Conservation (phyloP, 2,329 filamentous ascomycete species). For the Fusarium sp. region DNA sequence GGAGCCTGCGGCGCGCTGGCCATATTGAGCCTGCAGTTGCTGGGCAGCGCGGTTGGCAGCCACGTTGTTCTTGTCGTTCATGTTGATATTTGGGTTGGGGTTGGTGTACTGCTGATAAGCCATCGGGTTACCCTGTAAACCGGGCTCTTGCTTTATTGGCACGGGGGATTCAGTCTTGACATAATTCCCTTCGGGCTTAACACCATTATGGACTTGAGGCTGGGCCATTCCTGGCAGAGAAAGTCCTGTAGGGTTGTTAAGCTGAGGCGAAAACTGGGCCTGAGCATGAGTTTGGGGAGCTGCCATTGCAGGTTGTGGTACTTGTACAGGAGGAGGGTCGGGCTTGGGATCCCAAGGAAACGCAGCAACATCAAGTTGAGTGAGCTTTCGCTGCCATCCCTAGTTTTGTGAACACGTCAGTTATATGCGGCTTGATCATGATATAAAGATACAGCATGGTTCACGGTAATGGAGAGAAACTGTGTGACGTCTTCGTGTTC, state of each 20-base stretch:
- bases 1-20: slow-evolving; percentile 72
- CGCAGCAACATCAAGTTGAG: slow-evolving; percentile 82
- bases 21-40: slow-evolving; percentile 70
- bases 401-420: slow-evolving; percentile 55
- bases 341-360: slow-evolving; percentile 97
- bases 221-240: slow-evolving; percentile 49
- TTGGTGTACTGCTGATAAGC: slow-evolving; percentile 52
- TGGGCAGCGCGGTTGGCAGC: slow-evolving; percentile 68
- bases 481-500: neutral
- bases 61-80: slow-evolving; percentile 53
- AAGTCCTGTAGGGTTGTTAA: slow-evolving; percentile 43
- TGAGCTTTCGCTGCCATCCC: slow-evolving; percentile 95
- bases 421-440: neutral
- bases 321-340: slow-evolving; percentile 62
- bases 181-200: slow-evolving; percentile 58
- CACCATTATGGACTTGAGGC: slow-evolving; percentile 50
- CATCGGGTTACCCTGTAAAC: slow-evolving; percentile 49
- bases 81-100: slow-evolving; percentile 15
- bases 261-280: slow-evolving; percentile 50
- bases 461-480: neutral
- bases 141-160: slow-evolving; percentile 60
- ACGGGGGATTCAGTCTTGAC: slow-evolving; percentile 63
- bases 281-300: slow-evolving; percentile 47
- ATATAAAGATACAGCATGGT: neutral
- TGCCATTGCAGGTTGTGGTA: slow-evolving; percentile 46